Percentiles rank a stretch among this genome's conserved stretches.
These are phyloP conservation scores for Penstemon barbatus DNA, from an alignment of 257 asterid genomes.

Conservation along the genomic window DNA sequence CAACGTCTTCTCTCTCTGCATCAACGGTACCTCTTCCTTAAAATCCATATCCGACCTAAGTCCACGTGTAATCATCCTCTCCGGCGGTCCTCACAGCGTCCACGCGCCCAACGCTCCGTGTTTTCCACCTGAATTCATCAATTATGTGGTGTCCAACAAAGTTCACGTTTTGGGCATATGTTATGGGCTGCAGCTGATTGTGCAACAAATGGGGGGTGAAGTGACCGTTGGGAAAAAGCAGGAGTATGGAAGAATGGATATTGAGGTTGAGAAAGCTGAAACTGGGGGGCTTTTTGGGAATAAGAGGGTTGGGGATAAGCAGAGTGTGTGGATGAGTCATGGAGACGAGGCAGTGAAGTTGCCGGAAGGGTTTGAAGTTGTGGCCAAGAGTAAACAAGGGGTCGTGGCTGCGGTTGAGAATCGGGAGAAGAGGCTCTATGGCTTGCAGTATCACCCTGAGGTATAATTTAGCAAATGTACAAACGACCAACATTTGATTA, in stretches of 20 bases:
- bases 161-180: slow-evolving; percentile 79
- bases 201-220: slow-evolving; percentile 80
- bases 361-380: slow-evolving; percentile 88
- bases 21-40: slow-evolving; percentile 78
- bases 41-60: slow-evolving; percentile 55
- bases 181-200: slow-evolving; percentile 86
- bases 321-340: slow-evolving; percentile 98
- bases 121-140: slow-evolving; percentile 69
- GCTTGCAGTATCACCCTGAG: slow-evolving; percentile 99
- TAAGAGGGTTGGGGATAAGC: slow-evolving; percentile 64
- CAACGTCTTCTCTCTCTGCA: slow-evolving; percentile 75
- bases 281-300: slow-evolving; percentile 73
- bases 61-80: slow-evolving; percentile 78
- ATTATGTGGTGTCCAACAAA: slow-evolving; percentile 52
- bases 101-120: slow-evolving; percentile 78
- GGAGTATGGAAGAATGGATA: slow-evolving; percentile 95
- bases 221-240: slow-evolving; percentile 82
- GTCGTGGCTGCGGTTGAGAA: slow-evolving; percentile 77
- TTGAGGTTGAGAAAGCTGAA: slow-evolving; percentile 48
- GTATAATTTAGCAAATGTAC: slow-evolving; percentile 29
- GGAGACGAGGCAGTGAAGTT: slow-evolving; percentile 89
- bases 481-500: too few relatives aligned
- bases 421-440: slow-evolving; percentile 59
- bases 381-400: slow-evolving; percentile 86
- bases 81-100: slow-evolving; percentile 97